These are phyloP conservation scores for Leishmania martiniquensis DNA, from an alignment of 208 protist genomes.

Conservation along the genomic window DNA sequence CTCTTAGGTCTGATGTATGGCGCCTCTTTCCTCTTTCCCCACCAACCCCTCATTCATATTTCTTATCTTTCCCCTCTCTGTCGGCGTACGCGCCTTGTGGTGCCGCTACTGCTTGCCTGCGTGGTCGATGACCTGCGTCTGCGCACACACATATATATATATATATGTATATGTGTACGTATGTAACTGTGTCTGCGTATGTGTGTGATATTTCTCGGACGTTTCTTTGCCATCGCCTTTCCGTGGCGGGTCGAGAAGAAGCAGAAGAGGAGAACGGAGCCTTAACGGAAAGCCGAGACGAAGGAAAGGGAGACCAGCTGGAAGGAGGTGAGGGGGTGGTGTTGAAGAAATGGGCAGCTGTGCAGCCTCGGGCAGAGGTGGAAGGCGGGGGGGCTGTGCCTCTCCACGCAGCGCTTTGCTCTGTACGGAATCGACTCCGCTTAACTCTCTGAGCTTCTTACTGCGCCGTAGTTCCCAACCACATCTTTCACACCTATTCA, in stretches of 20 bases:
- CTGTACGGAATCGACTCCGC: not conserved
- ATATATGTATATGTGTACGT: not conserved
- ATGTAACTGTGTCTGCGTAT: not conserved
- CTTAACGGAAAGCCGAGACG: too few relatives aligned
- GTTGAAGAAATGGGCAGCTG: not conserved
- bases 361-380: not conserved
- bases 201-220: too few relatives aligned
- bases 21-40: not conserved
- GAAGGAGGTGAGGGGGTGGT: not conserved
- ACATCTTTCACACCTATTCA: not conserved
- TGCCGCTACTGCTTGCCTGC: not conserved
- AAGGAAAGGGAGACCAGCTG: too few relatives aligned
- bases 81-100: not conserved
- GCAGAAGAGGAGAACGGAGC: too few relatives aligned
- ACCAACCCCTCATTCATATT: not conserved
- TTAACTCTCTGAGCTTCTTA: not conserved
- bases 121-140: not conserved
- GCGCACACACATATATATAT: not conserved
- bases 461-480: not conserved
- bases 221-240: too few relatives aligned
- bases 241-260: too few relatives aligned
- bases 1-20: not conserved
- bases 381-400: not conserved
- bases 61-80: not conserved
- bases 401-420: not conserved